Evolutionary conservation across 352 stramenopile genomes (phyloP).

Genomic region (Globisporangium cederbergense): DNA sequence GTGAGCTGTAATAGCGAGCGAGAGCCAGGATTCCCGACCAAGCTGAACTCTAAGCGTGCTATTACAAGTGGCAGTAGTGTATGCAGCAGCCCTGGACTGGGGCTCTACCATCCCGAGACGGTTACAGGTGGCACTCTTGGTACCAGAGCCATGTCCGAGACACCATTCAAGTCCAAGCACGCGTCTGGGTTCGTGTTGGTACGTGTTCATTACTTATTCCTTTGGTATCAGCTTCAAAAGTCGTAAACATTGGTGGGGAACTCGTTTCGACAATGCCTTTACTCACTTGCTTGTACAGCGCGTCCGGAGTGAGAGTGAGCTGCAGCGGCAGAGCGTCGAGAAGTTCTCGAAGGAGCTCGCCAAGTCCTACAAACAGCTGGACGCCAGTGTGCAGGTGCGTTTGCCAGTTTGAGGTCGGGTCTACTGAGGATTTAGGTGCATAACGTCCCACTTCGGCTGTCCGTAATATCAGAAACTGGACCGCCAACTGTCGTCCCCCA

Average conservation of each 20-base stretch:
- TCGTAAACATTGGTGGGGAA: neutral
- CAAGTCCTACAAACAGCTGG: slow-evolving; percentile 47
- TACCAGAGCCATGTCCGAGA: slow-evolving; percentile 20
- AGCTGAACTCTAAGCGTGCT: neutral
- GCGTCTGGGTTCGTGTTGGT: slow-evolving; percentile 31
- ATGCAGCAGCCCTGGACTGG: slow-evolving; percentile 12
- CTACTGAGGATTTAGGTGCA: neutral
- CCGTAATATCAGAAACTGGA: slow-evolving; percentile 23
- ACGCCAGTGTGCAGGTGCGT: slow-evolving; percentile 31
- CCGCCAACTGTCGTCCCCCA: slow-evolving; percentile 29
- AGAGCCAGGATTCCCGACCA: neutral
- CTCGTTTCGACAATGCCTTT: neutral
- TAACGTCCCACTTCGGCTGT: neutral
- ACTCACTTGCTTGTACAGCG: slow-evolving; percentile 16
- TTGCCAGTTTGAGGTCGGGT: neutral
- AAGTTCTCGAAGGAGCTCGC: slow-evolving; percentile 48
- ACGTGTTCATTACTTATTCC: neutral
- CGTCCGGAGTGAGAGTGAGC: slow-evolving; percentile 34
- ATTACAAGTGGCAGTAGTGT: neutral
- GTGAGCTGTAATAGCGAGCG: neutral
- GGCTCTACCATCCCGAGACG: slow-evolving; percentile 25
- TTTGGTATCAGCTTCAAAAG: neutral
- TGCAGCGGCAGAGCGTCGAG: slow-evolving; percentile 25
- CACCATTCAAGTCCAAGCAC: slow-evolving; percentile 30
- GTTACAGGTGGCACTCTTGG: slow-evolving; percentile 8